These are phyloP conservation scores for Fusarium mexicanum DNA, from an alignment of 2,329 filamentous ascomycete species.

Conservation along the genomic window DNA sequence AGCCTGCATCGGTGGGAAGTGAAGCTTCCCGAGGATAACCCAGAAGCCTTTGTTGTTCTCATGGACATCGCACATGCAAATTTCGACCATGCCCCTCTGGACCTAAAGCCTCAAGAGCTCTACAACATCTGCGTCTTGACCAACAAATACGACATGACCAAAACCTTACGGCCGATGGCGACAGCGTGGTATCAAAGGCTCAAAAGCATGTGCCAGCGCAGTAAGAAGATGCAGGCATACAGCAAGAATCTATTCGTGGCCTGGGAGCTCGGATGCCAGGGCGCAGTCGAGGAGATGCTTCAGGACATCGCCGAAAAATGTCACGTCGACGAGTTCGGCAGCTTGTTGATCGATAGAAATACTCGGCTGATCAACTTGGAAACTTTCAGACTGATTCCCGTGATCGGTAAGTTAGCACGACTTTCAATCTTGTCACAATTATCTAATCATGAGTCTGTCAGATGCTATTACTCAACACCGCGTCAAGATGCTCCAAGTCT, in stretches of 20 bases:
- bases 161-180: background rate
- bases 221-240: background rate
- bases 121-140: background rate
- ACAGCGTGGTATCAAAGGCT: background rate
- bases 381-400: background rate
- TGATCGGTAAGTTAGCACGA: background rate
- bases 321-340: background rate
- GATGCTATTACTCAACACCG: background rate
- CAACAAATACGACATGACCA: constrained; percentile 1
- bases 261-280: background rate
- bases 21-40: background rate
- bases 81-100: background rate
- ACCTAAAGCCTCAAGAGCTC: background rate
- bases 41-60: background rate
- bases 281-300: background rate
- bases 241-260: background rate
- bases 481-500: background rate
- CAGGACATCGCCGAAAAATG: background rate
- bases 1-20: background rate
- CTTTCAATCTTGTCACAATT: background rate
- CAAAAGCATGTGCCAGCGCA: background rate
- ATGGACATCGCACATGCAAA: background rate
- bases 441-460: background rate
- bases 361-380: background rate
- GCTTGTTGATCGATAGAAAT: background rate